Conservation (phyloP, 2,329 filamentous ascomycete genomes). For the Chalaropsis thielavioides region DNA sequence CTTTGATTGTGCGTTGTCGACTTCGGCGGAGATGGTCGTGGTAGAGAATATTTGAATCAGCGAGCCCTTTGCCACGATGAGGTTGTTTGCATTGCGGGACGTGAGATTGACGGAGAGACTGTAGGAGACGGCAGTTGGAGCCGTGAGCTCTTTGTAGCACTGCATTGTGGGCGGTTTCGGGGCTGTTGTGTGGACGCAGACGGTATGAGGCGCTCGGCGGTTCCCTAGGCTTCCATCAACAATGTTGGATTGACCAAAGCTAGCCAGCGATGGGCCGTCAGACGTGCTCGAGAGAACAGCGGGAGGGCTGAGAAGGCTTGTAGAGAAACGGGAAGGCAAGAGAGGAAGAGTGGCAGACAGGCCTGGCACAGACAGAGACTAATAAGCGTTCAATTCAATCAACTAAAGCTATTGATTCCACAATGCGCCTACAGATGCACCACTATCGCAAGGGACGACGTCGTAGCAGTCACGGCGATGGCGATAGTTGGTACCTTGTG, state of each 20-base stretch:
- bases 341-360: background rate
- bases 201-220: background rate
- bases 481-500: background rate
- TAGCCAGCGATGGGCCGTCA: background rate
- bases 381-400: constrained; percentile 17
- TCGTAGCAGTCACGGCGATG: background rate
- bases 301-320: background rate
- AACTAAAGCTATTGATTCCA: constrained; percentile 13
- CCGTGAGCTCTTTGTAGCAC: constrained; percentile 90
- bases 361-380: constrained; percentile 12
- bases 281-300: background rate
- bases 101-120: constrained; percentile 67
- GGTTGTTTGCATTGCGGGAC: constrained; percentile 61
- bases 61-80: constrained; percentile 84
- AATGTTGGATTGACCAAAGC: background rate
- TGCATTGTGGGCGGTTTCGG: constrained; percentile 50
- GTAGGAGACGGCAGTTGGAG: constrained; percentile 87
- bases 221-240: background rate
- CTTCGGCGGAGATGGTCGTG: constrained; percentile 50
- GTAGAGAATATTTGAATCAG: constrained; percentile 80
- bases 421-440: constrained; percentile 8
- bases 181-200: background rate
- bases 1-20: constrained; percentile 33
- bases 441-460: background rate
- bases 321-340: background rate